Base-by-base conservation (phyloP, 1,284 basidiomycete genomes). In the Schizophyllum amplum region DNA sequence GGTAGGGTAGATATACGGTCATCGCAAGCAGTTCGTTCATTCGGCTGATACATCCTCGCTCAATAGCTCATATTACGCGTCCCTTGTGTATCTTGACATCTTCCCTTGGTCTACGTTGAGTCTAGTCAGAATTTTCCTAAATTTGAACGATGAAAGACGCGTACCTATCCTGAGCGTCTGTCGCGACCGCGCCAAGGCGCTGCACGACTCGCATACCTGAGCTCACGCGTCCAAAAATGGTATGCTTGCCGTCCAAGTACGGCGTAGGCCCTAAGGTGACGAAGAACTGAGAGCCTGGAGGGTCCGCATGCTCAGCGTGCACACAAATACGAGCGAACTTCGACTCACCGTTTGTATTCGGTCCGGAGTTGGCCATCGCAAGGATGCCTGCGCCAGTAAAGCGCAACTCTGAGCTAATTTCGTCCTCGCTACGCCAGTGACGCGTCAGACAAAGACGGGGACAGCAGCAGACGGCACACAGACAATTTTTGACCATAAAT, bases 341-440 rank as follows among this genome's bases (percentile, higher is more conserved):
- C 80, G 54, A n/a, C n/a, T n/a, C 59, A 86, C 94, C 92, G 68
- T 97, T 97, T 11, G 90, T 92, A 68, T 97, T 94, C 5, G 94
- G 93, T 1, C 94, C 94, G 33, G 90, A 88, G 70, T 98, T 98
- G 2, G 94, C 94, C 94, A 97, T 98, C 6, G 94, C 94, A 22
- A 98, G 80, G 57, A 97, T 94, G 24, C 94, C 94, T 50, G 94
- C 93, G n/a, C 94, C 94, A 2, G 92, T 94, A 73, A 97, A 97
- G 48, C 94, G 79, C 61, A 97, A 73, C 21, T 95, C 92, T 2
- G 90, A 87, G 65, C 88, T 81, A 51, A 95, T 84, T 69, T 95
- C 93, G 69, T 95, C 92, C 67, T 92, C 84, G 58, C 86, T 89
- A n/a, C 47, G 33, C 27, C 42, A 24, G 42, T n/a, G 42, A 48